These are phyloP conservation scores for Detonula confervacea DNA, from an alignment of 352 stramenopile genomes.

Conservation along the genomic window DNA sequence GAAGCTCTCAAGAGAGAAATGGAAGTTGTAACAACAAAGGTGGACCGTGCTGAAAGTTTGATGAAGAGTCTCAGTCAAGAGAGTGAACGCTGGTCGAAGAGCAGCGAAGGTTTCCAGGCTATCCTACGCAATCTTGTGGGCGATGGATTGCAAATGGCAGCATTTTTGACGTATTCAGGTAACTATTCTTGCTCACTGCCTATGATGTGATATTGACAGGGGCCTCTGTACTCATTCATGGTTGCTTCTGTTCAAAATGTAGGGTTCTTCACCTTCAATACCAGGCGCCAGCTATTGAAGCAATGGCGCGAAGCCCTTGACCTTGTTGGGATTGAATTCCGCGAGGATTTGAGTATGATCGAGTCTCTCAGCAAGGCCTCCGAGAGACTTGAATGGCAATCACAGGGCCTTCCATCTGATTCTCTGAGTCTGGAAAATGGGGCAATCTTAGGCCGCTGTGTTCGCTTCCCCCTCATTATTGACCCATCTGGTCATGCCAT, in stretches of 20 bases:
- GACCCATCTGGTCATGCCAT: slow-evolving; percentile 98
- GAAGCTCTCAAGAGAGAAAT: slow-evolving; percentile 99
- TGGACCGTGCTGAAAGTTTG: slow-evolving; percentile 95
- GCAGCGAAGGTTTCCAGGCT: slow-evolving; percentile 95
- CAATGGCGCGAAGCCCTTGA: slow-evolving; percentile 95
- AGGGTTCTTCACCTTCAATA: slow-evolving; percentile 98
- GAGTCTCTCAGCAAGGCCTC: slow-evolving; percentile 96
- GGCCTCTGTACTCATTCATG: too few relatives aligned
- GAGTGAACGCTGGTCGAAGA: slow-evolving; percentile 97
- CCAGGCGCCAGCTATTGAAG: slow-evolving; percentile 92
- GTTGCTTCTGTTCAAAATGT: too few relatives aligned
- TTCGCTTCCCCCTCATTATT: slow-evolving; percentile 98
- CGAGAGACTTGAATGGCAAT: slow-evolving; percentile 92
- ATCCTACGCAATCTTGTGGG: slow-evolving; percentile 97
- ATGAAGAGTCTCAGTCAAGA: slow-evolving; percentile 97
- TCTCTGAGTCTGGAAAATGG: slow-evolving; percentile 99
- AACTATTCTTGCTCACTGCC: too few relatives aligned
- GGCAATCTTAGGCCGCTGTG: slow-evolving; percentile 97
- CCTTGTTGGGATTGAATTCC: slow-evolving; percentile 90
- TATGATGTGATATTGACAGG: too few relatives aligned
- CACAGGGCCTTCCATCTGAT: slow-evolving; percentile 95
- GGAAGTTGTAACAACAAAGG: slow-evolving; percentile 95
- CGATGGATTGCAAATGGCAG: slow-evolving; percentile 90
- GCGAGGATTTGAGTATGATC: slow-evolving; percentile 90
- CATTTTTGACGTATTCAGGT: slow-evolving; percentile 96